A percentile compares a stretch with the other conserved stretches of the same genome.
phyloP scores from a whole-genome alignment of 1,139 yeast genomes.

The Diutina siamensis region DNA sequence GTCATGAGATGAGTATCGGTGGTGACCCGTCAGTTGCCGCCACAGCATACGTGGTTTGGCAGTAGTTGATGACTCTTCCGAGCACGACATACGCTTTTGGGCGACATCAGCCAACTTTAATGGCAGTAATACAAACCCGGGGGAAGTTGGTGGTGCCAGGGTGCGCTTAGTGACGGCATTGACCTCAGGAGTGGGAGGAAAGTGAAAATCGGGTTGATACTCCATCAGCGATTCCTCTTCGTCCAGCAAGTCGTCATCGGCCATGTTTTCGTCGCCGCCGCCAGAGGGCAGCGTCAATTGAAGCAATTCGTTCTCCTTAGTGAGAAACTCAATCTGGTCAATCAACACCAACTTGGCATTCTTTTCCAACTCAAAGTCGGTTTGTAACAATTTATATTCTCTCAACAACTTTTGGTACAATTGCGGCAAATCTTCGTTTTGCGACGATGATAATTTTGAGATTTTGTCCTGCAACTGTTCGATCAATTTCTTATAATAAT shows the following conservation, averaged over 20 bases:
- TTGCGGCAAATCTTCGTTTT: slow-evolving; percentile 12
- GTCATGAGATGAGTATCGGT: slow-evolving; percentile 34
- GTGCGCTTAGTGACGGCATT: slow-evolving; percentile 15
- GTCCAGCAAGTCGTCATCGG: slow-evolving; percentile 7
- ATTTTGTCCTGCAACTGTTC: slow-evolving; percentile 22
- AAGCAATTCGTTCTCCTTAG: slow-evolving; percentile 25
- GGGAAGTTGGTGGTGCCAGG: slow-evolving; percentile 24
- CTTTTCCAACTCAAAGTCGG: slow-evolving; percentile 35
- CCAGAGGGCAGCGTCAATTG: slow-evolving; percentile 9
- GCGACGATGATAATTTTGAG: slow-evolving; percentile 14
- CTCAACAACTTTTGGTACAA: slow-evolving; percentile 23
- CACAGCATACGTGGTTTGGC: not conserved
- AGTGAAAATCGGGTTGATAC: slow-evolving; percentile 14
- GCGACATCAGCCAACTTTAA: slow-evolving; percentile 22
- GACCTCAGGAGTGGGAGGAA: slow-evolving; percentile 12
- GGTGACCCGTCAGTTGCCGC: slow-evolving; percentile 15
- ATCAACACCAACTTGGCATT: slow-evolving; percentile 41
- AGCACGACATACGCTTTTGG: not conserved
- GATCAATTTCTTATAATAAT: slow-evolving; percentile 22
- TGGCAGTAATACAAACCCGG: slow-evolving; percentile 34
- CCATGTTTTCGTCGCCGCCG: slow-evolving; percentile 13
- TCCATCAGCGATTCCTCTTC: slow-evolving; percentile 9
- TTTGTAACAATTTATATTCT: slow-evolving; percentile 28
- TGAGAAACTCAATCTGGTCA: slow-evolving; percentile 42
- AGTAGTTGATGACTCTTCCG: not conserved